Base-by-base conservation (phyloP, 73 alveolate genomes). In the Paramecium primaurelia region DNA sequence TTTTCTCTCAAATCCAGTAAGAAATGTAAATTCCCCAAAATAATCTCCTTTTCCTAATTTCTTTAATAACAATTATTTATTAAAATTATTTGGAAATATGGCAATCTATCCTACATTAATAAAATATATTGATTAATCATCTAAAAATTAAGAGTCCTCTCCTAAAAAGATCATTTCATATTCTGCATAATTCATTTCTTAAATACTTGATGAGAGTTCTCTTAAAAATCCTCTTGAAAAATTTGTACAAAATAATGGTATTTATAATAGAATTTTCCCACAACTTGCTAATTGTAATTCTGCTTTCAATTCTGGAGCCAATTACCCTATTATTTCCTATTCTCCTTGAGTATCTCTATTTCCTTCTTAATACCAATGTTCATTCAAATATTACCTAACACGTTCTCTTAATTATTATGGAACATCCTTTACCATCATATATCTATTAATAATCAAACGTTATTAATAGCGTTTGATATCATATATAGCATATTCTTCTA, bases 301-400 rank as follows among this genome's bases (percentile, higher is more conserved):
- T 0, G 47, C 91, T 16, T 80, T 80, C 49, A 80, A 42, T 32
- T 80, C 71, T 45, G 91, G 91, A 80, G 91, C 77, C n/a, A 80
- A 42, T 22, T 34, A 16, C 6, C 75, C 75, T 6, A 80, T 45
- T 6, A 80, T 80, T 20, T 80, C 47, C 10, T 45, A 12, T 80
- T 80, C 91, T 20, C 49, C 34, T 32, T 44, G 14, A 25, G 25
- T 42, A 80, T 80, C 91, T n/a, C 91, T 40, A 80, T 49, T 80
- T 40, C 77, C 91, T 6, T 80, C 91, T 47, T 45, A 25, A 45
- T 45, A 80, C 91, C 91, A 80, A 80, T 80, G 71, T 26, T 80
- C 91, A 80, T 80, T 80, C 44, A 80, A 16, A 49, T 32, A 80
- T 49, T 47, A 42, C 25, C 91, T 42, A 0, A 80, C 91, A 20